Evolutionary conservation across 139 green algal species (phyloP).

Genomic region (Gonium pectorale): DNA sequence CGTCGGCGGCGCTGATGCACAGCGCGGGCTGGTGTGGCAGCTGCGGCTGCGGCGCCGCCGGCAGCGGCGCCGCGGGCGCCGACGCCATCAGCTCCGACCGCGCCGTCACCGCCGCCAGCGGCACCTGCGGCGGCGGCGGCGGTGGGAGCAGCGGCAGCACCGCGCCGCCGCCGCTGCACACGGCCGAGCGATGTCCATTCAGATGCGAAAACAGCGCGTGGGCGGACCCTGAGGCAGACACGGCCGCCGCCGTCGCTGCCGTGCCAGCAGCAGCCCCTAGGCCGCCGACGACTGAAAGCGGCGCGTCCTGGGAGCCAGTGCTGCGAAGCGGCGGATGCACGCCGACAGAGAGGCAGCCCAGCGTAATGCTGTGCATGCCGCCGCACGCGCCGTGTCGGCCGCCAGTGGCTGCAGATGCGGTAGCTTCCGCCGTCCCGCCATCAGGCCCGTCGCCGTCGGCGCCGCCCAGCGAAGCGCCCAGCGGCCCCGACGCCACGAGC

Average conservation of each 20-base stretch:
- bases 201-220: background rate
- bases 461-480: background rate
- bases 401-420: background rate
- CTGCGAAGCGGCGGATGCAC: background rate
- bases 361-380: no score
- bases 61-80: background rate
- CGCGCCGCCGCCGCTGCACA: background rate
- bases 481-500: constrained; percentile 2
- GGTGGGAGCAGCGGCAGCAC: constrained; percentile 21
- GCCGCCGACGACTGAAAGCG: background rate
- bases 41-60: background rate
- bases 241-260: background rate
- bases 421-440: background rate
- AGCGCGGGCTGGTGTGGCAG: background rate
- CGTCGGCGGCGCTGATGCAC: background rate
- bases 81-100: background rate
- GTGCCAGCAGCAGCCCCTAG: background rate
- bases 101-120: background rate
- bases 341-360: no score
- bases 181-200: no score
- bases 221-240: background rate
- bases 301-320: background rate
- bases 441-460: background rate
- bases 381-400: background rate
- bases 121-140: constrained; percentile 33